Percentiles rank a stretch among this genome's conserved stretches.
Evolutionary conservation across 1,139 yeast genomes (phyloP).

Genomic region (Sugiyamaella xylanicola): DNA sequence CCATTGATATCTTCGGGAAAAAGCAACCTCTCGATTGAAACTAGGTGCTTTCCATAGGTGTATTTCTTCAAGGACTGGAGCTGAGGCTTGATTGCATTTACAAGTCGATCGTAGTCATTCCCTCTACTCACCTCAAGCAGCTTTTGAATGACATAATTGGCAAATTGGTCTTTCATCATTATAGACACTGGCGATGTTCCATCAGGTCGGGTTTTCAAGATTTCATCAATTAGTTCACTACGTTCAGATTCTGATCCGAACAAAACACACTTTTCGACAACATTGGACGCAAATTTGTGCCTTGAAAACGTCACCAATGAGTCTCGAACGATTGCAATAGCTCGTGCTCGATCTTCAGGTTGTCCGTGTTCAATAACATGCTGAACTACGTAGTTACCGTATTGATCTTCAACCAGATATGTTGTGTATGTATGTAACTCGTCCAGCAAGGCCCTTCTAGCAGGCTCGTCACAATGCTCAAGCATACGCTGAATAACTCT

Average conservation of each 20-base stretch:
- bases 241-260: slow-evolving; percentile 69
- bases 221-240: slow-evolving; percentile 60
- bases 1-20: slow-evolving; percentile 20
- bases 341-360: slow-evolving; percentile 52
- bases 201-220: slow-evolving; percentile 51
- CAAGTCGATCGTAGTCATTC: slow-evolving; percentile 51
- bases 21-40: slow-evolving; percentile 74
- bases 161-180: slow-evolving; percentile 98
- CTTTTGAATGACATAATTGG: slow-evolving; percentile 94
- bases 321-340: slow-evolving; percentile 53
- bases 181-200: slow-evolving; percentile 45
- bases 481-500: slow-evolving; percentile 91
- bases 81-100: slow-evolving; percentile 45
- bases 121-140: slow-evolving; percentile 80
- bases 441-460: slow-evolving; percentile 62
- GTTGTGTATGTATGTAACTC: slow-evolving; percentile 76
- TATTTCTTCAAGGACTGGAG: slow-evolving; percentile 45
- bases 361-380: slow-evolving; percentile 86
- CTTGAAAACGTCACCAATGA: slow-evolving; percentile 81
- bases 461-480: slow-evolving; percentile 62
- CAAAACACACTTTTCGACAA: slow-evolving; percentile 89
- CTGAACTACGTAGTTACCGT: slow-evolving; percentile 96
- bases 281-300: slow-evolving; percentile 97
- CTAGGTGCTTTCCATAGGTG: slow-evolving; percentile 76
- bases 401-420: slow-evolving; percentile 89